A percentile compares a stretch with the other conserved stretches of the same genome.
Conservation (phyloP, 306 rosid genomes). For the Cucurbita moschata region DNA sequence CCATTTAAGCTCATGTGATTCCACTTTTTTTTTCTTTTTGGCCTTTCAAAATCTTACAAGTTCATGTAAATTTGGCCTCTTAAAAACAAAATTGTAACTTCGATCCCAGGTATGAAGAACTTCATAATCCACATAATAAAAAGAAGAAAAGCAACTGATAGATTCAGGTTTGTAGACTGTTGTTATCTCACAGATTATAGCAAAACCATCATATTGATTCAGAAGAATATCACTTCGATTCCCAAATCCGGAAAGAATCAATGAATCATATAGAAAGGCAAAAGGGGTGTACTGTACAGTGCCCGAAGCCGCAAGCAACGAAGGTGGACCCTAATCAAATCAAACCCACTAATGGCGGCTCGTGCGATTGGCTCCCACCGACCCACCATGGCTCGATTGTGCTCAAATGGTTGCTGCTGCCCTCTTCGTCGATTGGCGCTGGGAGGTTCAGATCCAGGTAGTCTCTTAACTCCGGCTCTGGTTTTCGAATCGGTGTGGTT, state of each 20-base stretch:
- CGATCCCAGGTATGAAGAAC: background rate
- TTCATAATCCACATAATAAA: background rate
- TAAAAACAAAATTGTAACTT: too few species aligned
- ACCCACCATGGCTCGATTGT: constrained; percentile 46
- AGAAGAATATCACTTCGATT: background rate
- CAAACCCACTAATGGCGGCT: constrained; percentile 26
- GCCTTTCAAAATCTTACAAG: background rate
- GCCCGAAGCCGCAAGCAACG: constrained; percentile 7
- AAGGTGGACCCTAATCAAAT: constrained; percentile 18
- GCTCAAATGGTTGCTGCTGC: constrained; percentile 19
- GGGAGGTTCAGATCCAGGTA: constrained; percentile 93
- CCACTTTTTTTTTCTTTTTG: background rate
- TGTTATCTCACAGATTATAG: background rate
- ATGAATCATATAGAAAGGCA: constrained; percentile 16
- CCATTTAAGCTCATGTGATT: background rate
- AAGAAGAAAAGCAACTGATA: background rate
- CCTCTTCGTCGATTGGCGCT: constrained; percentile 47
- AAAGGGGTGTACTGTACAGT: constrained; percentile 15
- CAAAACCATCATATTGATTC: background rate
- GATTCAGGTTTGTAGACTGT: background rate
- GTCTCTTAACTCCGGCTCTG: constrained; percentile 43
- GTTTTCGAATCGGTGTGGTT: constrained; percentile 21
- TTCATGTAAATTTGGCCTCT: background rate
- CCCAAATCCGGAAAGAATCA: constrained; percentile 43
- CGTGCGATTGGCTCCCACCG: constrained; percentile 29